Evolutionary conservation across 202 grass and related monocot genomes (phyloP), one percentile per base, ranked within the genome.

Genomic region (Dendrocalamus latiflorus): DNA sequence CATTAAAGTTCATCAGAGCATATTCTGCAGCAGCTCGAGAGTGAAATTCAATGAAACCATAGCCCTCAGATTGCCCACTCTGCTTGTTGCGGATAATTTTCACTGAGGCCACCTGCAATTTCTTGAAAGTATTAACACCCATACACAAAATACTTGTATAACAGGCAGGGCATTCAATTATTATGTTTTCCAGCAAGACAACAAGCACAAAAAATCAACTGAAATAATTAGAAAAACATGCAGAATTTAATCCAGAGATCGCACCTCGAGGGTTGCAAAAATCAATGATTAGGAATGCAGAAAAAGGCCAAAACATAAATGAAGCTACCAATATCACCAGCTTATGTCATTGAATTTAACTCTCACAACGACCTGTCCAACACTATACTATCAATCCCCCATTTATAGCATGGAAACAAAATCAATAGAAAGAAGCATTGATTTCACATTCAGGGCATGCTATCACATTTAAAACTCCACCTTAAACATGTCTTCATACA

Each of bases 1-100:
- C 95, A 74, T 85, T 91, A 41, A 85, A 98, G 79, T 30, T 84
- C 65, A 73, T 72, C 21, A 98, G 86, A 72, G 90, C 88, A 72
- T 91, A 77, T 74, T 98, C 37, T 45, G 28, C 38, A 24, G 21
- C 41, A 17, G 25, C 48, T 4, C 6, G 33, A 34, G 33, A 34
- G 3, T 34, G 30, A 1, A 34, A 34, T 34, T 34, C 33, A 34
- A 34, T 3, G 33, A 34, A 34, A 34, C 33, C 33, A 34, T 34
- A 34, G 33, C 33, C 33, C 33, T 34, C 33, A 34, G 33, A 34
- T 34, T 34, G 33, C 33, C 33, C 33, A 34, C 3, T 34, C 33
- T 34, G 92, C 33, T 34, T 34, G 3, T 34, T 34, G 33, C 33
- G 33, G 33, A 34, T 34, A 34, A 34, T 34, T 34, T 34, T 34